Base-by-base conservation (phyloP, 2,329 filamentous ascomycete species). In the Aspergillus eucalypticola region DNA sequence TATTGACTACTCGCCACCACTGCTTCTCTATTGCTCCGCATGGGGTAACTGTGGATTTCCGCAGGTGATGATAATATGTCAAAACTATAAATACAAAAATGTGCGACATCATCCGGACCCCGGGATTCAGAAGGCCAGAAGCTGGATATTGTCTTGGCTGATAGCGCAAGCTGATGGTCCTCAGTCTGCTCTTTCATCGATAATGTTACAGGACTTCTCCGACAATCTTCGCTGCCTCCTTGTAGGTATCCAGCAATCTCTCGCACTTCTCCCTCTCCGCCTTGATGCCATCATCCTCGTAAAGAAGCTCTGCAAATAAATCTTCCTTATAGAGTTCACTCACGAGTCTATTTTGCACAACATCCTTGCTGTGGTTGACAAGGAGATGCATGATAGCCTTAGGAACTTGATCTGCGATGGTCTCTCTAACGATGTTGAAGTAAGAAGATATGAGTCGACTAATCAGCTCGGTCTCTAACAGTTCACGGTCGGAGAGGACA, bases 361-460 rank as follows among this genome's bases (percentile, higher is more conserved):
- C 94, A 67, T 99, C 95, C 77, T 98, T 97, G 80, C 91, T 96
- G 81, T 97, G 91, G 78, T 99, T 99, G 73, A 99, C 95, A 35
- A 99, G 86, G 50, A 99, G 86, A 76, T 99, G 95, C 95, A 99
- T 99, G 68, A 99, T 90, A 5, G 95, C 95, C 81, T 99, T 99
- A 67, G 95, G 95, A 10, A 99, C 95, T 79, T 98, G 94, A 75
- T 99, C 95, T 48, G 94, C 94, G 70, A 97, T 96, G n/a, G 92
- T 94, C 79, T 99, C 95, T 64, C 95, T 91, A 50, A 99, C 95
- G 71, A 99, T 99, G 76, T 96, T 96, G 83, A 99, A 99, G 82
- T 99, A 99, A 1, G 93, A 97, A 32, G 91, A 96, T 75, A 99
- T 99, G 59, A 99, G 86, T 50, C 93, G 91, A 50, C 94, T 90